A percentile compares a stretch with the other conserved stretches of the same genome.
These are phyloP conservation scores for Phytopythium helicoides DNA, from an alignment of 352 stramenopile species.

Conservation along the genomic window DNA sequence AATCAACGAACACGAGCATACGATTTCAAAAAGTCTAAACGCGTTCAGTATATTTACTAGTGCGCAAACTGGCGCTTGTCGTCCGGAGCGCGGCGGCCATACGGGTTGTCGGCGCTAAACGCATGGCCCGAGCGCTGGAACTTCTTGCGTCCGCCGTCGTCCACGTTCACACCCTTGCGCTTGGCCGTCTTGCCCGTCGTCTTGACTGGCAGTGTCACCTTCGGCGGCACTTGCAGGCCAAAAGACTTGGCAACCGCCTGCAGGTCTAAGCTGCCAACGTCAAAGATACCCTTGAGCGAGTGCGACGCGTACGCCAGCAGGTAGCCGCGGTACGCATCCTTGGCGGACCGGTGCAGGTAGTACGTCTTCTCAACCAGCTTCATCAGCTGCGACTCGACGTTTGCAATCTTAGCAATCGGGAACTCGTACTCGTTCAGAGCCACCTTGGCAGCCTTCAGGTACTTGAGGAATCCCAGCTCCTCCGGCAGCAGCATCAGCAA, in stretches of 20 bases:
- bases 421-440: constrained; percentile 99
- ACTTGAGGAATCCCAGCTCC: constrained; percentile 98
- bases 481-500: constrained; percentile 98
- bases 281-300: constrained; percentile 98
- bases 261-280: constrained; percentile 97
- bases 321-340: constrained; percentile 98
- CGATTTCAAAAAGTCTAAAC: no score
- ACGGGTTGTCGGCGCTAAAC: constrained; percentile 98
- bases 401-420: constrained; percentile 95
- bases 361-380: constrained; percentile 99
- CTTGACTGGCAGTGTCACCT: constrained; percentile 95
- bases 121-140: constrained; percentile 88
- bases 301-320: constrained; percentile 98
- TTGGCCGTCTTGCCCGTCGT: constrained; percentile 78
- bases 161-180: constrained; percentile 59
- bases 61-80: constrained; percentile 96
- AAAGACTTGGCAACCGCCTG: constrained; percentile 96
- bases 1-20: no score
- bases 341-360: constrained; percentile 97
- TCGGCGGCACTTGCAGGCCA: constrained; percentile 95
- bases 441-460: constrained; percentile 97
- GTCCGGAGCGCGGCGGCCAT: constrained; percentile 85
- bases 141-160: constrained; percentile 52
- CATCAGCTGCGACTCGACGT: constrained; percentile 97
- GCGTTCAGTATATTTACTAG: constrained; percentile 16